A percentile compares a stretch with the other conserved stretches of the same genome.
These are phyloP conservation scores for Kwoniella shivajii DNA, from an alignment of 1,284 basidiomycete genomes.

Conservation along the genomic window DNA sequence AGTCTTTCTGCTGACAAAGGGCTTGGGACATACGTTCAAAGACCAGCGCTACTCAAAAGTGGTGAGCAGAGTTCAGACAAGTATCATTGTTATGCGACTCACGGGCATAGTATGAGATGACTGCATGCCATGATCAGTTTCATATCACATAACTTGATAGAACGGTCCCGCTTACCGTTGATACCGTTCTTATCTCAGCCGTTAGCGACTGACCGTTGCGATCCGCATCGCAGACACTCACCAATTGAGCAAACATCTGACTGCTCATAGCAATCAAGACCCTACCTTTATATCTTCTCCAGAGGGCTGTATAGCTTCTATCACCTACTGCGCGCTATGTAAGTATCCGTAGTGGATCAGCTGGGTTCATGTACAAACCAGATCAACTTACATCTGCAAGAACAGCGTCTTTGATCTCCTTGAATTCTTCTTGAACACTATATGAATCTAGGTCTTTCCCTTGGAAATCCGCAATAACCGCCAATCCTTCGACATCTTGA, in stretches of 20 bases:
- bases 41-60: slow-evolving; percentile 49
- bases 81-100: slow-evolving; percentile 46
- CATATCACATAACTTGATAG: background rate
- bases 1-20: background rate
- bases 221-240: slow-evolving; percentile 52
- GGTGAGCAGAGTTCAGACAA: slow-evolving; percentile 13
- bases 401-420: slow-evolving; percentile 90
- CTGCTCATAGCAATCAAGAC: slow-evolving; percentile 97
- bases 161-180: slow-evolving; percentile 63
- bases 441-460: slow-evolving; percentile 76
- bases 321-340: slow-evolving; percentile 69
- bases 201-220: background rate
- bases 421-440: slow-evolving; percentile 78
- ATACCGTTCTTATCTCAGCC: slow-evolving; percentile 71
- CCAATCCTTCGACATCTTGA: slow-evolving; percentile 80
- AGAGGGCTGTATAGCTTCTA: slow-evolving; percentile 80
- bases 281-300: slow-evolving; percentile 82
- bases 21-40: slow-evolving; percentile 68
- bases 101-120: slow-evolving; percentile 93
- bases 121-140: slow-evolving; percentile 75
- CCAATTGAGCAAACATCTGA: slow-evolving; percentile 92
- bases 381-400: slow-evolving; percentile 66
- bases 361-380: background rate
- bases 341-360: background rate
- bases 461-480: slow-evolving; percentile 86